Base-by-base conservation (phyloP, 345 rosid genomes). In the Brassica napus region DNA sequence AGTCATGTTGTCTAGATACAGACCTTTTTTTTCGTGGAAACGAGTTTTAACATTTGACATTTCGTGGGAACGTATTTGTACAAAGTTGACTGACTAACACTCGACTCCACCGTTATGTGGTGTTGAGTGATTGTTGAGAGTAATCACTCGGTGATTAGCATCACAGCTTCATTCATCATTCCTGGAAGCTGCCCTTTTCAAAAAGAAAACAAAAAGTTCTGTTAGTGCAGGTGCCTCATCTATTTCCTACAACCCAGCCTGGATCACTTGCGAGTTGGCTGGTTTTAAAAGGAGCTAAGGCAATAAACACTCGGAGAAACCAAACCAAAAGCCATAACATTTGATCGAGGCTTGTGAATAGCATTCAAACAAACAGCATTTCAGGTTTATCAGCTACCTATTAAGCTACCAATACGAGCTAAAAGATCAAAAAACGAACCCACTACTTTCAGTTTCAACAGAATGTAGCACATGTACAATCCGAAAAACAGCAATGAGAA, bases 131-230 rank as follows among this genome's bases (percentile, higher is more conserved):
- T 15, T 28, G 65, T 35, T 24, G 28, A 58, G 68, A 10, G 73
- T 39, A 11, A 4, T 72, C 66, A 81, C 69, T 81, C 80, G 10
- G 80, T 81, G 49, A 81, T 71, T 3, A 81, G 73, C 77, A 76
- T 76, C 55, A 71, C 83, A 5, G 10, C 80, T 32, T 65, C 83
- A 71, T 71, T 72, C 28, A 58, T 26, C 65, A 34, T 76, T 75
- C 83, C 80, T 42, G 16, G 47, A 80, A 44, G 26, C 77, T 71
- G 72, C 57, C 31, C 60, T 12, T 14, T 69, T 12, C 71, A 63
- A 0, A 54, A 58, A 24, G 4, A 57, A 11, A 71, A 59, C 7
- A 55, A 65, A 76, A 65, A 26, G n/a, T 42, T 32, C 0, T 23
- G 83, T 74, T 64, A 69, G n/a, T 10, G 7, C n/a, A 72, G 15